These are phyloP conservation scores for Conticribra guillardii DNA, from an alignment of 108 stramenopile genomes.

Conservation along the genomic window DNA sequence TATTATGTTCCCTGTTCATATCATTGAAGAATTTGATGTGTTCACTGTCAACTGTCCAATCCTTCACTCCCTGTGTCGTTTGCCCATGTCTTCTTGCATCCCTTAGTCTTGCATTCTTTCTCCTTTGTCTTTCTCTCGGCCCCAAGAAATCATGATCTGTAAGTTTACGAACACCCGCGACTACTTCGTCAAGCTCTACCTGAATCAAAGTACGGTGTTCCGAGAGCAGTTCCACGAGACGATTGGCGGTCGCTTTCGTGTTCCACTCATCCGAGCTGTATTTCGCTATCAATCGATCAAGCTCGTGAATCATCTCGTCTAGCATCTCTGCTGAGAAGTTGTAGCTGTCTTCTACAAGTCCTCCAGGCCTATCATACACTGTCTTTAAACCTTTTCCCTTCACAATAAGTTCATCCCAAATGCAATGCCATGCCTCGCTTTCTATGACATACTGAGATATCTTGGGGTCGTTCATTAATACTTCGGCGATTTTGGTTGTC, in stretches of 20 bases:
- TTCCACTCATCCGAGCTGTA: slow-evolving; percentile 36
- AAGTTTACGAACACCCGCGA: slow-evolving; percentile 22
- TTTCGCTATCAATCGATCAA: slow-evolving; percentile 38
- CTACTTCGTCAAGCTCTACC: slow-evolving; percentile 32
- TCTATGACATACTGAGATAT: slow-evolving; percentile 31
- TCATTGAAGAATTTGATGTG: too few relatives aligned
- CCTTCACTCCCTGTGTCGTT: neutral
- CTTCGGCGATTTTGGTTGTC: slow-evolving; percentile 26
- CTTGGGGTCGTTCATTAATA: slow-evolving; percentile 15
- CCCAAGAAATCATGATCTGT: slow-evolving; percentile 42
- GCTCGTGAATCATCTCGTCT: slow-evolving; percentile 25
- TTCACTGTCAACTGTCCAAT: neutral
- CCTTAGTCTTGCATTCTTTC: neutral
- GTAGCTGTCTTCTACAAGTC: neutral
- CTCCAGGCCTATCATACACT: slow-evolving; percentile 18
- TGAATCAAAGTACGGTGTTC: slow-evolving; percentile 29
- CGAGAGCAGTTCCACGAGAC: slow-evolving; percentile 24
- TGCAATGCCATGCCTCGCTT: slow-evolving; percentile 35
- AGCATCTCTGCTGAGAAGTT: slow-evolving; percentile 14
- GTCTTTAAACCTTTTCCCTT: slow-evolving; percentile 27
- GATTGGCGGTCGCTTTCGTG: slow-evolving; percentile 25
- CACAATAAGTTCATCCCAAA: slow-evolving; percentile 34
- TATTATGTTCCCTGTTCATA: too few relatives aligned
- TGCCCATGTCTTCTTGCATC: neutral
- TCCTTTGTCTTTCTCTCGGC: slow-evolving; percentile 17